phyloP scores from a whole-genome alignment of 805 yeast species.

The Metschnikowia anglica region DNA sequence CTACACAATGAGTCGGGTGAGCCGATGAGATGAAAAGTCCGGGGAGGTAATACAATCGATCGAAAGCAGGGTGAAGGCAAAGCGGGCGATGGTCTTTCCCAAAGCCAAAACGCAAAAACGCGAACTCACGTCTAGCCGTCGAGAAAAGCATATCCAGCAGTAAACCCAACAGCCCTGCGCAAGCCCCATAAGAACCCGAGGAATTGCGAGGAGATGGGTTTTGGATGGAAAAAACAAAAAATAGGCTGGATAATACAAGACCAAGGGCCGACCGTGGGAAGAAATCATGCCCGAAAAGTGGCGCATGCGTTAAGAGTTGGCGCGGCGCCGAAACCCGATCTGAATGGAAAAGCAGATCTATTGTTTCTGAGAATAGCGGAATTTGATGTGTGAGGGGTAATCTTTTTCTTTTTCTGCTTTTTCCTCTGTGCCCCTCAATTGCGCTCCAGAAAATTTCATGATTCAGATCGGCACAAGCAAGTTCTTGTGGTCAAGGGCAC shows the following conservation, averaged over 20 bases:
- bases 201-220: no score
- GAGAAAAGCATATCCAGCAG: no score
- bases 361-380: constrained; percentile 4
- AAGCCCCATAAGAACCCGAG: no score
- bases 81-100: no score
- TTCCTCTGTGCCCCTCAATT: neutral
- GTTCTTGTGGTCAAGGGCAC: no score
- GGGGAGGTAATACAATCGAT: neutral
- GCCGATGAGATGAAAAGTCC: neutral
- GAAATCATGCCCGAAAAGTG: constrained; percentile 5
- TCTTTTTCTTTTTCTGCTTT: neutral
- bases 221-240: no score
- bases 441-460: neutral
- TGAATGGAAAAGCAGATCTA: neutral
- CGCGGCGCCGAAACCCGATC: constrained; percentile 11
- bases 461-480: no score
- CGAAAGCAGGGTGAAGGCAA: neutral
- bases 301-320: constrained; percentile 5
- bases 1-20: constrained; percentile 4
- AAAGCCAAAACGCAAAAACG: no score
- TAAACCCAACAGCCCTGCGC: no score
- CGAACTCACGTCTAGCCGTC: no score
- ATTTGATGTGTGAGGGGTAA: neutral
- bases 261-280: no score
- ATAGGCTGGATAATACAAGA: neutral